A percentile compares a stretch with the other conserved stretches of the same genome.
These are phyloP conservation scores for Alternaria sp. DNA, from an alignment of 2,329 filamentous ascomycete genomes.

Conservation along the genomic window DNA sequence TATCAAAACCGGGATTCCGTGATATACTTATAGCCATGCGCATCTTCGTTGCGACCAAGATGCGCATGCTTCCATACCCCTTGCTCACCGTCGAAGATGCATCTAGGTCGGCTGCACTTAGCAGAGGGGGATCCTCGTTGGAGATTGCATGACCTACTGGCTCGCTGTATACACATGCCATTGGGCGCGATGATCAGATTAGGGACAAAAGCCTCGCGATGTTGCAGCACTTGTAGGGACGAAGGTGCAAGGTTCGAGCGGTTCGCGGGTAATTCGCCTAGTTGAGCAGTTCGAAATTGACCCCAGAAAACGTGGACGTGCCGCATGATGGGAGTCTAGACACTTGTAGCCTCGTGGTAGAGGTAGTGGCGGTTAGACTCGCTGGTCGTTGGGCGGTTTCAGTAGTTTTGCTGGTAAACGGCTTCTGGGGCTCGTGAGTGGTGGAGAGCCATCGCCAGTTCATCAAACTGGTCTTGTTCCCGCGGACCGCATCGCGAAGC, in stretches of 20 bases:
- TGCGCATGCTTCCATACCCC: conserved; percentile 4
- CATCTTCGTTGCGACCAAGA: background rate
- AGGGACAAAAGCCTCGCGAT: conserved; percentile 22
- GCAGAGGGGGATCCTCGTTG: background rate
- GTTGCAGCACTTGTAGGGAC: conserved; percentile 24
- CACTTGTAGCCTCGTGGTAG: conserved; percentile 15
- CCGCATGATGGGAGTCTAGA: conserved; percentile 28
- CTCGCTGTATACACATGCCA: conserved; percentile 4
- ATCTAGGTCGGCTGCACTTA: conserved; percentile 15
- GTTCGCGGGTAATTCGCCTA: conserved; percentile 31
- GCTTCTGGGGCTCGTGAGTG: conserved; percentile 11
- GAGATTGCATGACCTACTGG: conserved; percentile 20
- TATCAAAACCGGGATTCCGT: background rate
- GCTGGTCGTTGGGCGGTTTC: conserved; percentile 10
- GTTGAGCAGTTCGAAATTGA: conserved; percentile 31
- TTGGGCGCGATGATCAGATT: conserved; percentile 24
- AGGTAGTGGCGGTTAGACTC: conserved; percentile 14
- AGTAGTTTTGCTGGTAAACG: background rate
- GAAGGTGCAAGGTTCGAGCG: conserved; percentile 12
- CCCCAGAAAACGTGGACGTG: conserved; percentile 25
- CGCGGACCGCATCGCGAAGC: conserved; percentile 3
- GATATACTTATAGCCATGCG: conserved; percentile 18
- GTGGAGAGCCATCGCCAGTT: conserved; percentile 5
- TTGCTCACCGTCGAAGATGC: background rate
- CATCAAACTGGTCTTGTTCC: conserved; percentile 10